phyloP scores from a whole-genome alignment of 495 filamentous ascomycete genomes.

The Talaromyces borbonicus region DNA sequence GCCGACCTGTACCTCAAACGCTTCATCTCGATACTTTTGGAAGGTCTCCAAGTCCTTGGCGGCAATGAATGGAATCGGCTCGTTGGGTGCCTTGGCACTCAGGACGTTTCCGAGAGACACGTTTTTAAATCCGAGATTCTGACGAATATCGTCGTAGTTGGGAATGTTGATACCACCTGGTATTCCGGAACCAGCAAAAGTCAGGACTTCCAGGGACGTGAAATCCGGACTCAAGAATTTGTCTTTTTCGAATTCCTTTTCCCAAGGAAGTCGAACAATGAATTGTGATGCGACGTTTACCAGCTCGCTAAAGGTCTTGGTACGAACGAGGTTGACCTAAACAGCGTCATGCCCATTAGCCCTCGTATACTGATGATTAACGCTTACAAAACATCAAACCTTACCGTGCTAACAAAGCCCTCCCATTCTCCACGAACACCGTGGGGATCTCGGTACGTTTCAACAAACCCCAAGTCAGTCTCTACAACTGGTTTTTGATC shows the following conservation, averaged over 20 bases:
- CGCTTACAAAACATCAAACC: conserved; percentile 10
- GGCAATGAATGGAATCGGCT: conserved; percentile 80
- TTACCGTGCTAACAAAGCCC: conserved; percentile 71
- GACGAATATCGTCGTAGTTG: conserved; percentile 92
- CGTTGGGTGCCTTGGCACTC: conserved; percentile 78
- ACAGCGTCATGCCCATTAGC: conserved; percentile 17
- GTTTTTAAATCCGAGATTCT: conserved; percentile 96
- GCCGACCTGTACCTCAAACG: conserved; percentile 93
- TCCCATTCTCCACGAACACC: conserved; percentile 97
- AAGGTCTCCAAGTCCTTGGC: conserved; percentile 67
- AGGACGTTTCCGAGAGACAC: conserved; percentile 87
- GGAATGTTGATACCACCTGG: conserved; percentile 73
- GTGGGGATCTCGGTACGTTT: conserved; percentile 91
- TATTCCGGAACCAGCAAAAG: conserved; percentile 70
- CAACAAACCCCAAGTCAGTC: conserved; percentile 88
- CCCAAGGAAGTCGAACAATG: conserved; percentile 86
- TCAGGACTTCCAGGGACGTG: conserved; percentile 70
- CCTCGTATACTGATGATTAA: neutral
- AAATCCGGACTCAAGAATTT: conserved; percentile 92
- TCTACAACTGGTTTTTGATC: conserved; percentile 87
- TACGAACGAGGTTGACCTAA: conserved; percentile 72
- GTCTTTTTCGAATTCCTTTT: conserved; percentile 84
- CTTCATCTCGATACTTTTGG: conserved; percentile 65
- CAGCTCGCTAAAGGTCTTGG: conserved; percentile 76
- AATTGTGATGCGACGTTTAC: conserved; percentile 70